These are phyloP conservation scores for Tolypocladium amazonense DNA, from an alignment of 2,329 filamentous ascomycete genomes.

Conservation along the genomic window DNA sequence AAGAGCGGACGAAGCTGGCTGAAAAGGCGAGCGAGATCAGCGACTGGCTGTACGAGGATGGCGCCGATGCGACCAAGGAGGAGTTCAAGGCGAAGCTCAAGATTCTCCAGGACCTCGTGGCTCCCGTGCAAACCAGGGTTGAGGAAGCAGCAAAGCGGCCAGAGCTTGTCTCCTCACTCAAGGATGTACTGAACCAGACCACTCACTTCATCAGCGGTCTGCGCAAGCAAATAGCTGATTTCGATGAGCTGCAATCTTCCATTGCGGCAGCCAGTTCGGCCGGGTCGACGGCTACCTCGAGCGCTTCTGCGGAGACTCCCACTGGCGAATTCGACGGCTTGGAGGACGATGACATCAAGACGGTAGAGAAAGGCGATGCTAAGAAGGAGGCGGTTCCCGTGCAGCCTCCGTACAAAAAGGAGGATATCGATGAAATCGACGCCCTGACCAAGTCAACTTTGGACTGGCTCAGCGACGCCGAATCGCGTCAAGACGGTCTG, in stretches of 20 bases:
- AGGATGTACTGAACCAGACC: constrained; percentile 61
- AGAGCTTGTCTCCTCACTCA: constrained; percentile 53
- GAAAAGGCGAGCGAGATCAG: constrained; percentile 57
- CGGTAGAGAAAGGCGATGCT: constrained; percentile 29
- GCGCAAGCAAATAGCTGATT: constrained; percentile 57
- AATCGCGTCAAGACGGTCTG: constrained; percentile 61
- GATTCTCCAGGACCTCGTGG: constrained; percentile 65
- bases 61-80: constrained; percentile 62
- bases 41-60: constrained; percentile 88
- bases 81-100: constrained; percentile 68
- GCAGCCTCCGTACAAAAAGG: constrained; percentile 58
- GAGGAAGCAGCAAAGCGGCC: constrained; percentile 65
- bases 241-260: constrained; percentile 50
- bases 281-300: constrained; percentile 17
- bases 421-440: constrained; percentile 59
- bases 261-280: constrained; percentile 20
- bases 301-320: constrained; percentile 35
- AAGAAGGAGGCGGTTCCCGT: constrained; percentile 37
- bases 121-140: constrained; percentile 65
- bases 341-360: constrained; percentile 53
- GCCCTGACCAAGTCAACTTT: constrained; percentile 50
- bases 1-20: constrained; percentile 56
- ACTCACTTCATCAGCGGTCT: constrained; percentile 60
- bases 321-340: constrained; percentile 59
- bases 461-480: constrained; percentile 66